Evolutionary conservation across 306 rosid species (phyloP).

Genomic region (Begonia loranthoides): DNA sequence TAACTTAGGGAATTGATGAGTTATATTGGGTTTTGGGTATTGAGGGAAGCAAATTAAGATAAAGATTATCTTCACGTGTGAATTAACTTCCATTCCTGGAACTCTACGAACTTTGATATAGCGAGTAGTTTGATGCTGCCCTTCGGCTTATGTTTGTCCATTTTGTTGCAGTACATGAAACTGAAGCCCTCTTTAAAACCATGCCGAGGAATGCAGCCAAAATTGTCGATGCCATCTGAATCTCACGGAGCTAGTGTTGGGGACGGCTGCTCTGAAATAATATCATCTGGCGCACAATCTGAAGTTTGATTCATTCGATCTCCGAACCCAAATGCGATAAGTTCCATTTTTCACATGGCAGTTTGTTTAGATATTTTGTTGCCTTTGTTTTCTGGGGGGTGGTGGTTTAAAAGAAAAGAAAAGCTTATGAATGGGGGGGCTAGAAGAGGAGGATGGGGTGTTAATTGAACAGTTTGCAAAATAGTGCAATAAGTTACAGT

Average conservation of each 20-base stretch:
- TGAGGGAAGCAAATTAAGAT: too few species aligned
- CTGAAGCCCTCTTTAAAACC: constrained; percentile 39
- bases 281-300: constrained; percentile 65
- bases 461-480: constrained; percentile 62
- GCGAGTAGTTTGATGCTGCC: too few species aligned
- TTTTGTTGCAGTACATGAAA: constrained; percentile 42
- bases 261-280: constrained; percentile 52
- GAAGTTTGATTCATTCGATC: constrained; percentile 44
- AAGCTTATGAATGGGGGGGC: constrained; percentile 51
- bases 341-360: constrained; percentile 53
- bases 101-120: too few species aligned
- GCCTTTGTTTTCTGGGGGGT: constrained; percentile 32
- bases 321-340: constrained; percentile 32
- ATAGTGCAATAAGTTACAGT: constrained; percentile 95
- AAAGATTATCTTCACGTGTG: too few species aligned
- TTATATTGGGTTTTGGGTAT: too few species aligned
- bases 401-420: constrained; percentile 25
- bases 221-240: constrained; percentile 46
- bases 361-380: constrained; percentile 47
- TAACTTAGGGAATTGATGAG: not conserved
- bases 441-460: constrained; percentile 21
- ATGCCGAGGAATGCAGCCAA: constrained; percentile 55
- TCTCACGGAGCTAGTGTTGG: constrained; percentile 44
- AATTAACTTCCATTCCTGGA: too few species aligned
- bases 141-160: not conserved